Evolutionary conservation across 2,329 filamentous ascomycete species (phyloP), one percentile per base, ranked within the genome.

Genomic region (Colletotrichum tropicicola): DNA sequence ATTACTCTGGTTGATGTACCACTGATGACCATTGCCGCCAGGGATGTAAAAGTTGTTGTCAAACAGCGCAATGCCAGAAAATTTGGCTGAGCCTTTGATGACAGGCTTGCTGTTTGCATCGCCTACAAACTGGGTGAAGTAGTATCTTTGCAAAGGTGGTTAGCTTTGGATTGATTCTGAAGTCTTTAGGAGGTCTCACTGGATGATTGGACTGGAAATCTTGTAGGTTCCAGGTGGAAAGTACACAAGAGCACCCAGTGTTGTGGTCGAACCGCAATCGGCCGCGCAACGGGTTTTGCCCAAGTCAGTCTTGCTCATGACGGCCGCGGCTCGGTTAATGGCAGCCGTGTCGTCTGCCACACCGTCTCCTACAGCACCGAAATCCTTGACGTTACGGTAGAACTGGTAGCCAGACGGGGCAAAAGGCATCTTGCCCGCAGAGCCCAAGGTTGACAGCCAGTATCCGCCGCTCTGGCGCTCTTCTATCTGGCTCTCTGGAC

Each of bases 211-310:
- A 44, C n/a, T 17, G 21, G n/a, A 17, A 8, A 44, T 44, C n/a
- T 17, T 44, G 21, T 44, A 44, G 7, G 41, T 44, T 8, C 41
- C 41, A 6, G 41, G 41, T 8, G 41, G 41, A n/a, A 44, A 44
- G 41, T 44, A 44, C 8, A 44, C 41, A 44, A 92, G 77, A 23
- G 89, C 90, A 1, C 90, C 90, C 7, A 83, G 85, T 15, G 83
- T 81, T 3, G 90, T 92, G 1, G 85, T 85, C 2, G 89, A 91
- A 70, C 91, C 89, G 70, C 90, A 92, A 53, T 84, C 85, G 70
- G 83, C 74, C 23, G 88, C 90, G 71, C 90, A 92, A 21, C 90
- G 87, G 65, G 28, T 30, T 12, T 30, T 30, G 28, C 28, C 28
- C 4, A 30, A 5, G 28, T 30, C 28, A 12, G 28, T 30, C 28